Evolutionary conservation across 2,329 filamentous ascomycete genomes (phyloP).

Genomic region (Fusarium chuoi): DNA sequence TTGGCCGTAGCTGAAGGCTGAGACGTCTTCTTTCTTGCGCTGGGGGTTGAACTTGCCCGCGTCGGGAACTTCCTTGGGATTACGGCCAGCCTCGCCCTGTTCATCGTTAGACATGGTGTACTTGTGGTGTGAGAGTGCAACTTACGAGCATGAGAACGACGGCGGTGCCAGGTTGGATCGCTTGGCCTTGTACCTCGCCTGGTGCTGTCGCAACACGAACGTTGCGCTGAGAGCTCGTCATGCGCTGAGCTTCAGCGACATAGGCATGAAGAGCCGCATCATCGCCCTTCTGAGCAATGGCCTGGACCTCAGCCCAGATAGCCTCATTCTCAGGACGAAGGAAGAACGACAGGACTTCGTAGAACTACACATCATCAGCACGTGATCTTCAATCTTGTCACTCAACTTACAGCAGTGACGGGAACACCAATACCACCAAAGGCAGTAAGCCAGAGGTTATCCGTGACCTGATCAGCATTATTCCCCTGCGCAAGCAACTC

Average conservation of each 20-base stretch:
- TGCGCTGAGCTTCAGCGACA: constrained; percentile 54
- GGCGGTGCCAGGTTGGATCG: constrained; percentile 52
- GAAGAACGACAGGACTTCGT: constrained; percentile 57
- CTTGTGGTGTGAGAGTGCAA: not conserved
- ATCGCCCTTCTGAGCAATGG: constrained; percentile 49
- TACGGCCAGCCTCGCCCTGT: constrained; percentile 53
- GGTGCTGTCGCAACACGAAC: constrained; percentile 49
- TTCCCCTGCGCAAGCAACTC: constrained; percentile 50
- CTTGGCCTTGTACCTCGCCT: constrained; percentile 51
- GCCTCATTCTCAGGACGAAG: constrained; percentile 52
- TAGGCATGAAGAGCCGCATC: constrained; percentile 50
- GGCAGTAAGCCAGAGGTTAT: constrained; percentile 52
- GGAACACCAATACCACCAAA: constrained; percentile 55
- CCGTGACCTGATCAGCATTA: constrained; percentile 48
- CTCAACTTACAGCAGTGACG: constrained; percentile 50
- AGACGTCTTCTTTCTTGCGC: constrained; percentile 53
- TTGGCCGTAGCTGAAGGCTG: constrained; percentile 57
- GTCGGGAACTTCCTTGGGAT: constrained; percentile 50
- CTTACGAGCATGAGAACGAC: constrained; percentile 55
- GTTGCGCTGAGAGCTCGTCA: constrained; percentile 54
- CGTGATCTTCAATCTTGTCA: not conserved
- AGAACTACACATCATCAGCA: constrained; percentile 50
- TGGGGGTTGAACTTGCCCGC: constrained; percentile 55
- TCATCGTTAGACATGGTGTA: constrained; percentile 13
- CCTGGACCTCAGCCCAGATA: constrained; percentile 57